Base-by-base conservation (phyloP, 768 basidiomycete genomes). In the Tricholoma flavovirens region DNA sequence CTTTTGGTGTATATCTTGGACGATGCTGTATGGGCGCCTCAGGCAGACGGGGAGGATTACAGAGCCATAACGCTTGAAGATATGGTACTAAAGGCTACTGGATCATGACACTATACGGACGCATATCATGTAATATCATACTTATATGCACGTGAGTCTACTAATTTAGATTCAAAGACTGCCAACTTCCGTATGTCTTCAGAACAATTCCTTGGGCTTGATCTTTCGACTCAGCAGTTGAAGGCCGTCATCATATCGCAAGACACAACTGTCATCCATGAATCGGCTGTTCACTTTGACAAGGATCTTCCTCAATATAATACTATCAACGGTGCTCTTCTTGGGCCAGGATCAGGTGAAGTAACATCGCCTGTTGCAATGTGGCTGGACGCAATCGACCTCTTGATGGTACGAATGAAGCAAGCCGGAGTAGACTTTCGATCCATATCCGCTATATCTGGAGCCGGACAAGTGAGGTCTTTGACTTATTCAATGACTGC, bases 21-120 rank as follows among this genome's bases (percentile, higher is more conserved):
- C 63, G 94, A 97, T 72, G 95, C 94, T 0, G 91, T 98, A 12
- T 98, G 95, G 88, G 87, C 88, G 2, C 77, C 83, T 8, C 76
- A 71, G 22, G 71, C 70, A 1, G 69, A 71, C 32, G 83, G 76
- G 53, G 84, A 84, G 15, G 78, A 81, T 12, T 90, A 84, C 68
- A 76, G 80, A 57, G 94, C 95, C 3, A 85, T 98, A 24, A 76
- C 85, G 8, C 69, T 98, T 66, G 93, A 96, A 64, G 88, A 91
- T 58, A 93, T 98, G 93, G 88, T 96, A 35, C 59, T 82, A 26
- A 77, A 82, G 58, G 87, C 86, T 4, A 75, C 26, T 14, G 26
- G 26, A 30, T 30, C 22, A n/a, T 30, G 19, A 38, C 24, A 7
- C 12, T 4, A 17, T 32, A 26, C 30, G 55, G 4, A 26, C 10